These are phyloP conservation scores for Botryotinia calthae DNA, from an alignment of 2,329 filamentous ascomycete species.

Conservation along the genomic window DNA sequence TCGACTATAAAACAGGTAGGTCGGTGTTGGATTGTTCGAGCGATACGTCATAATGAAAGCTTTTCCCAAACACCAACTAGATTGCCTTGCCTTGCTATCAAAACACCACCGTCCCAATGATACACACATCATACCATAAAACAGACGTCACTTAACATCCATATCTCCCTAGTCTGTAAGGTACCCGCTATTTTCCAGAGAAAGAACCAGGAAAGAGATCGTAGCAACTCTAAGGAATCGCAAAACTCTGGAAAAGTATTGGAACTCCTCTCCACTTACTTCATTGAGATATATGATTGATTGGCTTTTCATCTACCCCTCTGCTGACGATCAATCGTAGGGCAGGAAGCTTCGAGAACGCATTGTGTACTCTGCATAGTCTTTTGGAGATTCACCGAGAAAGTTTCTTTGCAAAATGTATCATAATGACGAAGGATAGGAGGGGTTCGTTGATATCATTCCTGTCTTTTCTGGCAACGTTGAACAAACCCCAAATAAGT, in stretches of 20 bases:
- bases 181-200: slow-evolving; percentile 4
- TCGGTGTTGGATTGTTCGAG: not conserved
- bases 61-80: not conserved
- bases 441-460: not conserved
- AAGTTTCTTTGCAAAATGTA: not conserved
- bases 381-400: not conserved
- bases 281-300: not conserved
- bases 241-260: not conserved
- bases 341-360: slow-evolving; percentile 8
- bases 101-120: too few species aligned
- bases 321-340: slow-evolving; percentile 6
- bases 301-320: slow-evolving; percentile 6
- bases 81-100: not conserved
- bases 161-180: slow-evolving; percentile 7
- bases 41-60: slow-evolving; percentile 19
- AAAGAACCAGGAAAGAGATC: not conserved
- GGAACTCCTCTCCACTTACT: slow-evolving; percentile 4
- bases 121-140: not conserved
- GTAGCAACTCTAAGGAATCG: slow-evolving; percentile 2
- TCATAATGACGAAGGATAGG: slow-evolving; percentile 6
- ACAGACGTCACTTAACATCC: slow-evolving; percentile 15
- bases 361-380: not conserved
- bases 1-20: slow-evolving; percentile 15
- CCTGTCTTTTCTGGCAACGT: not conserved
- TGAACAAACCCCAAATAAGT: not conserved